A percentile compares a stretch with the other conserved stretches of the same genome.
These are phyloP conservation scores for Lathyrus oleraceus DNA, from an alignment of 306 rosid genomes.

Conservation along the genomic window DNA sequence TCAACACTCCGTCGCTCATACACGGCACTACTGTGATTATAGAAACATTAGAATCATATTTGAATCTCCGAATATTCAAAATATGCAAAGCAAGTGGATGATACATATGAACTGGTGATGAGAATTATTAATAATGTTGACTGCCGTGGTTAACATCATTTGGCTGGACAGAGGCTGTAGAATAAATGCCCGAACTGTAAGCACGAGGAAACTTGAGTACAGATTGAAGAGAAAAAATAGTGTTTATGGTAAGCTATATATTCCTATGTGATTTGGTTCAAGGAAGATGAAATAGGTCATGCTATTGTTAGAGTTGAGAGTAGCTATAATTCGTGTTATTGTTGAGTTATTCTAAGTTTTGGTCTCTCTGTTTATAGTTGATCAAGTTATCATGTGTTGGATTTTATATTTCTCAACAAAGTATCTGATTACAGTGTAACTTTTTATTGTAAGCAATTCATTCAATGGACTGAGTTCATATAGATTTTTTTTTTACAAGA, in stretches of 20 bases:
- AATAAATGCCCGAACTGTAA: slow-evolving; percentile 10
- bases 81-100: slow-evolving; percentile 36
- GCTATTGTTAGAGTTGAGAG: slow-evolving; percentile 32
- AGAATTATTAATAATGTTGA: slow-evolving; percentile 33
- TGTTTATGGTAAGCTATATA: slow-evolving; percentile 26
- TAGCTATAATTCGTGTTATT: slow-evolving; percentile 23
- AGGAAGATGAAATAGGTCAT: slow-evolving; percentile 34
- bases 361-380: slow-evolving; percentile 31
- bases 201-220: slow-evolving; percentile 28
- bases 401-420: slow-evolving; percentile 2
- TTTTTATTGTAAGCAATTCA: slow-evolving; percentile 27
- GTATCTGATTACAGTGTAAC: slow-evolving; percentile 29
- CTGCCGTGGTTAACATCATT: slow-evolving; percentile 10
- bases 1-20: slow-evolving; percentile 6
- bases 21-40: slow-evolving; percentile 11
- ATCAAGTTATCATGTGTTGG: slow-evolving; percentile 28
- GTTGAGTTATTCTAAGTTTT: slow-evolving; percentile 38
- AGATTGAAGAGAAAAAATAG: slow-evolving; percentile 30
- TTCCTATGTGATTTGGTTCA: slow-evolving; percentile 24
- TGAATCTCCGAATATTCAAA: slow-evolving; percentile 32
- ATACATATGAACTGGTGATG: slow-evolving; percentile 14
- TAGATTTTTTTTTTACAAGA: slow-evolving; percentile 3
- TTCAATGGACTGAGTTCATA: slow-evolving; percentile 24
- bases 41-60: slow-evolving; percentile 26
- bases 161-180: slow-evolving; percentile 27